Base-by-base conservation (phyloP, 129 eudicot species). In the Oenanthe sinensis region DNA sequence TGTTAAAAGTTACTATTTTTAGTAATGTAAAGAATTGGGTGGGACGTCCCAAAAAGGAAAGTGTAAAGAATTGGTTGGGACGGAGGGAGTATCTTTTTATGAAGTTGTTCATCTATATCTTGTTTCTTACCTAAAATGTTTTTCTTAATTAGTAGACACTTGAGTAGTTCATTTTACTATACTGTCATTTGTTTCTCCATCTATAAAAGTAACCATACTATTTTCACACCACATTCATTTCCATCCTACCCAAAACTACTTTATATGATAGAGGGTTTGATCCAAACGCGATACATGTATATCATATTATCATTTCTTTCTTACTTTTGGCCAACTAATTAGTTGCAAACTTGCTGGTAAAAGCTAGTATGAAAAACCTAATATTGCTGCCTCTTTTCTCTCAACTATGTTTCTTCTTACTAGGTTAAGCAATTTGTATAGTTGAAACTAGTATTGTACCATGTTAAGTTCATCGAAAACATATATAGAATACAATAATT, bases 231-330 rank as follows among this genome's bases (percentile, higher is more conserved):
- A 37, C n/a, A 33, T 33, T 16, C 73, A 33, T 68, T 14, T 68
- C 22, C 44, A 68, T 28, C 43, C 73, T 68, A 68, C 73, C 73
- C 42, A 30, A 67, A 67, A 58, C 68, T 60, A 60, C 33, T 60
- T 60, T 22, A 22, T 8, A n/a, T 22, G 9, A 54, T 0, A 54
- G 28, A 55, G 28, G 65, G 65, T 55, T 22, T 55, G 0, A 28
- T 55, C 12, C 68, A n/a, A 9, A 60, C 36, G 1, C 12, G 68
- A 55, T 55, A 1, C 65, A n/a, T 10, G 33, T 58, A 13, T 58
- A 8, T 58, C 36, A 33, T 33, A 39, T 3, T 3, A n/a, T 50
- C 2, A 24, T 9, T n/a, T 60, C 33, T 24, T n/a, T 3, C 68
- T 10, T n/a, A 24, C 33, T 60, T 60, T 60, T 8, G 68, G 68